Base-by-base conservation (phyloP, 1,284 basidiomycete species). In the Irpex sp. region DNA sequence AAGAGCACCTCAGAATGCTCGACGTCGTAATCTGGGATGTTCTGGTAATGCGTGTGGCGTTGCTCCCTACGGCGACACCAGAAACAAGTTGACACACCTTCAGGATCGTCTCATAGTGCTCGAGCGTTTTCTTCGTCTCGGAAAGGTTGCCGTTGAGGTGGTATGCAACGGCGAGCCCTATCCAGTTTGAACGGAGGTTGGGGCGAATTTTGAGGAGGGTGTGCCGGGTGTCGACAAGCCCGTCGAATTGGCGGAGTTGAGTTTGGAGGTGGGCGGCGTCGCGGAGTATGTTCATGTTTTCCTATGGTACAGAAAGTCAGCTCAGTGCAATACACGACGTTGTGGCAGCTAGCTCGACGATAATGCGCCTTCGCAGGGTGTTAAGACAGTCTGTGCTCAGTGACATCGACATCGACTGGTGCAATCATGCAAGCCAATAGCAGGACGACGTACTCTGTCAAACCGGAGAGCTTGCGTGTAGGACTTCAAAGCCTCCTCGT, bases 211-310 rank as follows among this genome's bases (percentile, higher is more conserved):
- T 84, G 39, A 98, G 83, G 63, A 98, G 85, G 15, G 87, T 87
- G 69, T 93, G 85, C 5, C 97, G 88, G 1, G 92, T 92, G 63
- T 96, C 92, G 50, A 96, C 85, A 39, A 97, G 84, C 2, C 80
- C 81, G 54, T 92, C 87, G 75, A 88, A 98, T 60, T 91, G 80
- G 47, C 97, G 87, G n/a, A 96, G 84, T 70, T 98, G 95, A 0
- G 94, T 89, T 71, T 96, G 92, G 36, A 99, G 83, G 60, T 93
- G 88, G 4, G 95, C 94, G 0, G 94, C 87, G 74, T 99, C 97
- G 58, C 94, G 89, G 21, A 99, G 78, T 63, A 99, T 88, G 74
- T 97, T 98, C 70, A 97, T 79, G 74, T 98, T 98, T 71, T 97
- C 94, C 93, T 96, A 61, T n/a, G 37, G 36, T 67, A 13, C 26